Percentiles rank a stretch among this genome's conserved stretches.
phyloP scores from a whole-genome alignment of 306 rosid species.

The Castanopsis chinensis region DNA sequence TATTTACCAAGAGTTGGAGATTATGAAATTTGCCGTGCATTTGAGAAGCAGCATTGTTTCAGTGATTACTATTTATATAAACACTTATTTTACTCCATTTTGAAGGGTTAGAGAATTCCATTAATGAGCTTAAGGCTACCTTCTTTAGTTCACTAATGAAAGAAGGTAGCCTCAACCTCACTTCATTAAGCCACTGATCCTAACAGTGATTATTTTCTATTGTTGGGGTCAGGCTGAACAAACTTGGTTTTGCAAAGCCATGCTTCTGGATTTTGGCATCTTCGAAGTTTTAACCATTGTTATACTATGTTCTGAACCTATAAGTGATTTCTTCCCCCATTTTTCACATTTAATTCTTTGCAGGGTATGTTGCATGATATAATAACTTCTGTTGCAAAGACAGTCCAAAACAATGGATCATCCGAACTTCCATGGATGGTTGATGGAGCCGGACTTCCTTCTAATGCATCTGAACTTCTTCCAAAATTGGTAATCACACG shows the following conservation, averaged over 20 bases:
- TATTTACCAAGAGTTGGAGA: neutral
- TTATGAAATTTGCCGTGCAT: neutral
- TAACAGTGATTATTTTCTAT: neutral
- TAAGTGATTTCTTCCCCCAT: slow-evolving; percentile 13
- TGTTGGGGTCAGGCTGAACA: neutral
- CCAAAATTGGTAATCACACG: slow-evolving; percentile 66
- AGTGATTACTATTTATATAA: neutral
- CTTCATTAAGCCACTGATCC: neutral
- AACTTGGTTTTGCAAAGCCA: neutral
- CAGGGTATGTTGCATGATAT: slow-evolving; percentile 84
- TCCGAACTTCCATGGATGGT: slow-evolving; percentile 68
- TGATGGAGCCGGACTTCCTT: slow-evolving; percentile 89
- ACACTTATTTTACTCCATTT: neutral
- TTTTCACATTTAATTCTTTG: slow-evolving; percentile 20
- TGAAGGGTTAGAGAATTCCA: neutral
- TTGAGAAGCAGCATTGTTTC: neutral
- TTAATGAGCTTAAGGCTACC: neutral
- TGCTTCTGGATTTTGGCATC: neutral
- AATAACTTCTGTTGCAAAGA: slow-evolving; percentile 51
- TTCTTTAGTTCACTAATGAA: neutral
- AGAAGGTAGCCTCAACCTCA: neutral
- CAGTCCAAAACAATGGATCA: slow-evolving; percentile 40
- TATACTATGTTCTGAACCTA: slow-evolving; percentile 12
- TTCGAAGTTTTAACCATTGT: slow-evolving; percentile 18
- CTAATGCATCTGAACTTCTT: slow-evolving; percentile 79